These are phyloP conservation scores for Odonthalia washingtoniensis DNA, from an alignment of 31 red algal genomes.

Conservation along the genomic window DNA sequence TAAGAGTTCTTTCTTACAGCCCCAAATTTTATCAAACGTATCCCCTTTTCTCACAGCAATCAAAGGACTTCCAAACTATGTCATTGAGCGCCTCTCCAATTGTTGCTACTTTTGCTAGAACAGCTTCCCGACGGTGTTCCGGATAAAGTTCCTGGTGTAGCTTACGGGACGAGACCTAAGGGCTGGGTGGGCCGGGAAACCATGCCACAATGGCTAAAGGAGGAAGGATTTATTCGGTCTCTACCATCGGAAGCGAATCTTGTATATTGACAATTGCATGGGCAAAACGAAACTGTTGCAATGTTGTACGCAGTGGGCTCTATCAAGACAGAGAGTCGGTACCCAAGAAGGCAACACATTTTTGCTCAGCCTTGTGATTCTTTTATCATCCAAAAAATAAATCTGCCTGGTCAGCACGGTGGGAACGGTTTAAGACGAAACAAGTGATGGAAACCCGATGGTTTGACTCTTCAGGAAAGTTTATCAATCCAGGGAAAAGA, in stretches of 20 bases:
- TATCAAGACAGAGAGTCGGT: not conserved
- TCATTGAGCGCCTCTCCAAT: too few species aligned
- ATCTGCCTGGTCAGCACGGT: constrained; percentile 3
- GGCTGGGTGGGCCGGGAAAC: constrained; percentile 19
- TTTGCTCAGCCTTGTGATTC: constrained; percentile 24
- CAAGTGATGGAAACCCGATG: constrained; percentile 4
- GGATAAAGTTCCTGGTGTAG: constrained; percentile 9
- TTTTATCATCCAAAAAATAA: constrained; percentile 33
- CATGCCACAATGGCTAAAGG: constrained; percentile 2
- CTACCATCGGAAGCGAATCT: not conserved
- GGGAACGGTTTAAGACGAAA: constrained; percentile 17
- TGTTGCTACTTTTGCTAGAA: not conserved
- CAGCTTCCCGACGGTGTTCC: not conserved
- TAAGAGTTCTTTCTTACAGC: not conserved
- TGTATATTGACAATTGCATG: too few species aligned
- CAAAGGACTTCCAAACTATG: not conserved
- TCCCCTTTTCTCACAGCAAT: not conserved
- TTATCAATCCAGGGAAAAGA: constrained; percentile 34
- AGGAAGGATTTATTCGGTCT: not conserved
- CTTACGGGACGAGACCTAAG: constrained; percentile 27
- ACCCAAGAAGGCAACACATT: constrained; percentile 32
- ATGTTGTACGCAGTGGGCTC: not conserved
- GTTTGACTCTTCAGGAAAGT: constrained; percentile 9
- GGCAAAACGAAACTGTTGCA: not conserved
- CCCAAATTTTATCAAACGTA: not conserved